Percentiles rank a stretch among this genome's conserved stretches.
Evolutionary conservation across 176 grass and related monocot genomes (phyloP).

Genomic region (Panicum miliaceum): DNA sequence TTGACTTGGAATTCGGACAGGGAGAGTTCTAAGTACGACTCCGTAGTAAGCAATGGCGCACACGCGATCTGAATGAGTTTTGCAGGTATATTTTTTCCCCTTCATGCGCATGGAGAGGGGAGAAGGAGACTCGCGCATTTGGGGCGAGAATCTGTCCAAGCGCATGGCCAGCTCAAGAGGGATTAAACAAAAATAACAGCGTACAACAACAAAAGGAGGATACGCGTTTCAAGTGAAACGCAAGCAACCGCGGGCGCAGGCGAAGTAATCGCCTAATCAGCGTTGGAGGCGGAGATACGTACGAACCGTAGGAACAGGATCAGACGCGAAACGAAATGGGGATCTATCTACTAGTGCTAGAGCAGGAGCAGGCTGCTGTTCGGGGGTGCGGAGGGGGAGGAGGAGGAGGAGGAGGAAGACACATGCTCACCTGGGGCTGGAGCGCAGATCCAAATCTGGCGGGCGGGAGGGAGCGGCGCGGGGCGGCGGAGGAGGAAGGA

Average conservation of each 20-base stretch:
- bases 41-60: neutral
- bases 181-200: neutral
- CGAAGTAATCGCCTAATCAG: neutral
- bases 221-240: neutral
- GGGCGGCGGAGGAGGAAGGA: neutral
- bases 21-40: neutral
- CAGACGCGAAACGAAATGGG: neutral
- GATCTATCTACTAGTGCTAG: neutral
- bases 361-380: no score
- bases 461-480: neutral
- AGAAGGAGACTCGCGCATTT: neutral
- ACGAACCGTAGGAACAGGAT: neutral
- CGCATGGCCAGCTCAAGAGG: neutral
- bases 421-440: neutral
- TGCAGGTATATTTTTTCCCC: neutral
- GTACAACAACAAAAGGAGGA: neutral
- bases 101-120: neutral
- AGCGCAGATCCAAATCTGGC: constrained; percentile 11
- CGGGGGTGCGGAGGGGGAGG: neutral
- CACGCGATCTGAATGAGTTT: neutral
- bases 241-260: neutral
- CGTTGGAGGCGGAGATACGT: neutral
- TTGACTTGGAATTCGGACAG: neutral
- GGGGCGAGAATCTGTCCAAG: neutral
- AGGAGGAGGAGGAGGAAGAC: neutral